Evolutionary conservation across 73 alveolate genomes (phyloP).

Genomic region (Effrenium voratum): DNA sequence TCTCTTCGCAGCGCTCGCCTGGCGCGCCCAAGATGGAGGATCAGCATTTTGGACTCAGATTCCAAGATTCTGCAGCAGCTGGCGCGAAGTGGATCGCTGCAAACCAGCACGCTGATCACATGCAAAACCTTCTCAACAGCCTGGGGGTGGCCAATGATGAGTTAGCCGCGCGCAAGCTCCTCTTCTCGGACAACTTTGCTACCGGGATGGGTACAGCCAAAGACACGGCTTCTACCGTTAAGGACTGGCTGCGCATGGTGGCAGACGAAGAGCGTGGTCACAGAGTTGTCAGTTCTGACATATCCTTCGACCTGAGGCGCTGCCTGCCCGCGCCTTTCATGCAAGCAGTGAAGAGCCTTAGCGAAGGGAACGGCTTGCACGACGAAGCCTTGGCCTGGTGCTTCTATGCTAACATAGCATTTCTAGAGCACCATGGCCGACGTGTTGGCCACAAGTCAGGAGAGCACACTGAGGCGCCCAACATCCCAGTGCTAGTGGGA

Average conservation of each 20-base stretch:
- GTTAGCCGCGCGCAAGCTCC: background rate
- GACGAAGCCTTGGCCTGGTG: background rate
- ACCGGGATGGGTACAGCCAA: background rate
- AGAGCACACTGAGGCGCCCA: conserved; percentile 3
- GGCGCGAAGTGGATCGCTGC: background rate
- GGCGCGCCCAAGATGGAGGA: conserved; percentile 15
- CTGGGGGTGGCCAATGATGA: background rate
- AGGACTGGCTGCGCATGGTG: background rate
- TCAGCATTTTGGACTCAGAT: background rate
- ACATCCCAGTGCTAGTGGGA: background rate
- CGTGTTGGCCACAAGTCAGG: background rate
- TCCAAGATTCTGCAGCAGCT: background rate
- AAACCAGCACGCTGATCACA: background rate
- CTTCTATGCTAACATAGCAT: background rate
- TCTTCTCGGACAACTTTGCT: background rate
- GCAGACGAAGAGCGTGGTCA: background rate
- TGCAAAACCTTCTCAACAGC: background rate
- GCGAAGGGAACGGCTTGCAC: background rate
- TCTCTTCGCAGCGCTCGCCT: background rate
- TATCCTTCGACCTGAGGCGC: background rate
- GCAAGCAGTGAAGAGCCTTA: background rate
- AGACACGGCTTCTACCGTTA: background rate
- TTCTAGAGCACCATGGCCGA: background rate
- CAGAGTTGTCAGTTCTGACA: background rate
- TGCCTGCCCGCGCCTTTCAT: background rate